phyloP scores from a whole-genome alignment of 352 stramenopile species.

The Pythium rishiriense region DNA sequence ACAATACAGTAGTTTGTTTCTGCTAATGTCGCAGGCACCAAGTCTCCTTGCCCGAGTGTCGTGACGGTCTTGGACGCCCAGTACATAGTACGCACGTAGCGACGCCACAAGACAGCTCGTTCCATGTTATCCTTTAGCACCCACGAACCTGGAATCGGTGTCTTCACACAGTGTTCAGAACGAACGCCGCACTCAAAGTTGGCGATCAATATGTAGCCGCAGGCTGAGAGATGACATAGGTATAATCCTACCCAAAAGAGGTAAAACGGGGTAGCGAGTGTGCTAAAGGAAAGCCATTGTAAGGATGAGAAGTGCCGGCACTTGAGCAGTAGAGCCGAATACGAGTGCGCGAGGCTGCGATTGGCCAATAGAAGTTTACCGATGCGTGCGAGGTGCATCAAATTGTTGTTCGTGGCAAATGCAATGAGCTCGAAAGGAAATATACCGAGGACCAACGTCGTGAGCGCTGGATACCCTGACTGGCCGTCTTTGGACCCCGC shows the following conservation, averaged over 20 bases:
- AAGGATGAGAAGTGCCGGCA: constrained; percentile 21
- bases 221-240: constrained; percentile 52
- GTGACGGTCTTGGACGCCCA: constrained; percentile 73
- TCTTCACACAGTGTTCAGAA: constrained; percentile 28
- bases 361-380: constrained; percentile 12
- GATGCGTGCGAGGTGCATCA: constrained; percentile 24
- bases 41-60: constrained; percentile 66
- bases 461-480: background rate
- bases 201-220: constrained; percentile 60
- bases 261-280: constrained; percentile 40
- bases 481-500: background rate
- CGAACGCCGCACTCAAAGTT: constrained; percentile 30
- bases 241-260: constrained; percentile 57
- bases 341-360: constrained; percentile 3
- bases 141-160: constrained; percentile 43
- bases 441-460: background rate
- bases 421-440: constrained; percentile 16
- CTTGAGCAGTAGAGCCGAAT: constrained; percentile 24
- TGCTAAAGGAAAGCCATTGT: constrained; percentile 49
- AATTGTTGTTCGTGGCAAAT: constrained; percentile 13
- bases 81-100: constrained; percentile 62
- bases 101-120: constrained; percentile 35
- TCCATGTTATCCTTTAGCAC: constrained; percentile 65
- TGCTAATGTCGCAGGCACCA: constrained; percentile 50
- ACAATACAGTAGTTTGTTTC: constrained; percentile 72